Evolutionary conservation across 768 basidiomycete species (phyloP).

Genomic region (Goffeauzyma gilvescens): DNA sequence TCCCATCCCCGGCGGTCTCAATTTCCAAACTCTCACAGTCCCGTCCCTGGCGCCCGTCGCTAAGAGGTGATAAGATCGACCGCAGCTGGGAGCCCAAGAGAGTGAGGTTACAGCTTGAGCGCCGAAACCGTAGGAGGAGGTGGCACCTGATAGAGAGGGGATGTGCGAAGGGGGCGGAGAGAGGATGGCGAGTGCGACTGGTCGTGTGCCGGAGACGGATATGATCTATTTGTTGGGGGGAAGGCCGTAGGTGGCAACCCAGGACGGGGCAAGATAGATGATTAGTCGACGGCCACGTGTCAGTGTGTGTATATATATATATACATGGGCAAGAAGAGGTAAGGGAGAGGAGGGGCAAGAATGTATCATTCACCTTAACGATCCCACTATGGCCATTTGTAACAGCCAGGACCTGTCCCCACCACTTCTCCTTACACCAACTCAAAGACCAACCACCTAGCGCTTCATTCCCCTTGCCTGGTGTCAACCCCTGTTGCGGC

Average conservation of each 20-base stretch:
- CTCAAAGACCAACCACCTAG: slow-evolving; percentile 82
- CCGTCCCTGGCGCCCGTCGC: slow-evolving; percentile 81
- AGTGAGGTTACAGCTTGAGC: slow-evolving; percentile 53
- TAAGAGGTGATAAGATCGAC: slow-evolving; percentile 80
- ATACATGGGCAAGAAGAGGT: too few relatives aligned
- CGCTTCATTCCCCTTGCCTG: slow-evolving; percentile 43
- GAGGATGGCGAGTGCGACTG: slow-evolving; percentile 45
- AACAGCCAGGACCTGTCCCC: slow-evolving; percentile 76
- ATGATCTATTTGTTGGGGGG: slow-evolving; percentile 48
- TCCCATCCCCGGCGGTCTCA: slow-evolving; percentile 41
- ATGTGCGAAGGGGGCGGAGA: slow-evolving; percentile 26
- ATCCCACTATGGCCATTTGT: slow-evolving; percentile 52
- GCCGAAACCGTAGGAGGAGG: slow-evolving; percentile 30
- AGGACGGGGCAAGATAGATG: too few relatives aligned
- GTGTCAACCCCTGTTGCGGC: too few relatives aligned
- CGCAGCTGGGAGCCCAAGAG: slow-evolving; percentile 85
- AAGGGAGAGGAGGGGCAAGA: too few relatives aligned
- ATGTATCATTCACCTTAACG: slow-evolving; percentile 63
- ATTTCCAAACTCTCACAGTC: slow-evolving; percentile 70
- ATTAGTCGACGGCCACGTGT: too few relatives aligned
- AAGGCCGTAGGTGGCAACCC: too few relatives aligned
- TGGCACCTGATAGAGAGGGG: slow-evolving; percentile 1
- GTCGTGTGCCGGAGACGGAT: slow-evolving; percentile 48
- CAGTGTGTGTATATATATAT: too few relatives aligned
- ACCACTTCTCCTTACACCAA: slow-evolving; percentile 92